Evolutionary conservation across 495 filamentous ascomycete species (phyloP).

Genomic region (Pseudomonodictys pantanalensis): DNA sequence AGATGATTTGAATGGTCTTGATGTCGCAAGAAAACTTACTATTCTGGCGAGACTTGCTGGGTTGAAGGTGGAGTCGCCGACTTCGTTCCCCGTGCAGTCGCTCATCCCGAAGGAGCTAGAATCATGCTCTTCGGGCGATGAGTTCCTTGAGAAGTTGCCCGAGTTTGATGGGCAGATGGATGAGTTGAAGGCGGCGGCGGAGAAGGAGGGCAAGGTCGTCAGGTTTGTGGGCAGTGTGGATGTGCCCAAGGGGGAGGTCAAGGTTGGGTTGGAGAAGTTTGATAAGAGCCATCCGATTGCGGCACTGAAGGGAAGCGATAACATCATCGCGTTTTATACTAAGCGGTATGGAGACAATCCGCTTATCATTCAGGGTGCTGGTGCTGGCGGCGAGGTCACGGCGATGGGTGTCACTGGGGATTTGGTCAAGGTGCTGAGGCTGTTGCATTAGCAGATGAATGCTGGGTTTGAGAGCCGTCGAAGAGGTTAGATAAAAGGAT

Average conservation of each 20-base stretch:
- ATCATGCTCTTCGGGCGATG: conserved; percentile 64
- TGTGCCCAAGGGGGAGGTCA: conserved; percentile 67
- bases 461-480: too few species aligned
- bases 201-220: conserved; percentile 84
- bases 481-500: too few species aligned
- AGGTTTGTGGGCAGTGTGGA: conserved; percentile 93
- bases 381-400: conserved; percentile 90
- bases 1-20: conserved; percentile 92
- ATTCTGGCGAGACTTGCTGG: conserved; percentile 85
- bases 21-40: conserved; percentile 94
- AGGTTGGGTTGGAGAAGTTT: conserved; percentile 80
- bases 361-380: conserved; percentile 89
- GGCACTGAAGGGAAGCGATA: conserved; percentile 91
- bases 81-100: conserved; percentile 85
- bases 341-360: conserved; percentile 87
- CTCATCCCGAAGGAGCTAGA: conserved; percentile 84
- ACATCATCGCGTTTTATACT: conserved; percentile 97
- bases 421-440: conserved; percentile 73
- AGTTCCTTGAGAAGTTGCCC: conserved; percentile 74
- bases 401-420: conserved; percentile 94
- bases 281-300: conserved; percentile 69
- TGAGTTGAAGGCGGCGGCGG: conserved; percentile 69
- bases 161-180: conserved; percentile 85
- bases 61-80: conserved; percentile 70
- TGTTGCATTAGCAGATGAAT: conserved; percentile 37